Percentiles rank a stretch among this genome's conserved stretches.
phyloP scores from a whole-genome alignment of 139 green algal genomes.

The Diplosphaera chodatii region DNA sequence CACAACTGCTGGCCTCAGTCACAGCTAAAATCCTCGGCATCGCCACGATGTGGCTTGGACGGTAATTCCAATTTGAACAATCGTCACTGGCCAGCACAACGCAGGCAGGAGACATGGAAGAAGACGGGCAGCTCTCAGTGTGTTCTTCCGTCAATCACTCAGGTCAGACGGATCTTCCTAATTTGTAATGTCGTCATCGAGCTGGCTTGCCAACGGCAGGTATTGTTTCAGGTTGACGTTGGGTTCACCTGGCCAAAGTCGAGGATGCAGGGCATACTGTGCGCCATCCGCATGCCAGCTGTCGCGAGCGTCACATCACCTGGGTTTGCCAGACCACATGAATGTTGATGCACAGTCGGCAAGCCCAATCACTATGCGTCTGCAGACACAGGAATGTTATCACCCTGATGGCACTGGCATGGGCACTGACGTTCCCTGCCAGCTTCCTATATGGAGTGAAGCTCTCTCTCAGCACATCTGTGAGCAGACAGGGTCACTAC shows the following conservation, averaged over 20 bases:
- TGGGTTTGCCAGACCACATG: too few relatives aligned
- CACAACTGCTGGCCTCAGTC: not conserved
- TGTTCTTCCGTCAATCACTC: conserved; percentile 32
- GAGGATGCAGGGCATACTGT: too few relatives aligned
- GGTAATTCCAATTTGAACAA: not conserved
- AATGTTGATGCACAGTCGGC: too few relatives aligned
- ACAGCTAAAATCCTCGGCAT: not conserved
- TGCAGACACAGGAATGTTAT: too few relatives aligned
- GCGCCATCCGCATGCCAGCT: too few relatives aligned
- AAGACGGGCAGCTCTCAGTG: conserved; percentile 16
- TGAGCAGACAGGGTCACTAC: conserved; percentile 31
- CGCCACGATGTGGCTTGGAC: not conserved
- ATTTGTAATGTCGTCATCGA: conserved; percentile 27
- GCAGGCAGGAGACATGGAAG: not conserved
- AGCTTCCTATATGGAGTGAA: conserved; percentile 34
- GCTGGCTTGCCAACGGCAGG: too few relatives aligned
- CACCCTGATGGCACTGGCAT: conserved; percentile 25
- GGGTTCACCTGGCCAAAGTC: too few relatives aligned
- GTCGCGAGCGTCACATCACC: too few relatives aligned
- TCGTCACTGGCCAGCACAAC: not conserved
- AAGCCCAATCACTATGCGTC: too few relatives aligned
- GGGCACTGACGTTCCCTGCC: conserved; percentile 7
- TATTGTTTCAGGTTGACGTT: too few relatives aligned
- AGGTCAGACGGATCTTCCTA: conserved; percentile 49
- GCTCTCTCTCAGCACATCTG: conserved; percentile 32